Base-by-base conservation (phyloP, 768 basidiomycete species). In the Leccinellum rugosiceps region DNA sequence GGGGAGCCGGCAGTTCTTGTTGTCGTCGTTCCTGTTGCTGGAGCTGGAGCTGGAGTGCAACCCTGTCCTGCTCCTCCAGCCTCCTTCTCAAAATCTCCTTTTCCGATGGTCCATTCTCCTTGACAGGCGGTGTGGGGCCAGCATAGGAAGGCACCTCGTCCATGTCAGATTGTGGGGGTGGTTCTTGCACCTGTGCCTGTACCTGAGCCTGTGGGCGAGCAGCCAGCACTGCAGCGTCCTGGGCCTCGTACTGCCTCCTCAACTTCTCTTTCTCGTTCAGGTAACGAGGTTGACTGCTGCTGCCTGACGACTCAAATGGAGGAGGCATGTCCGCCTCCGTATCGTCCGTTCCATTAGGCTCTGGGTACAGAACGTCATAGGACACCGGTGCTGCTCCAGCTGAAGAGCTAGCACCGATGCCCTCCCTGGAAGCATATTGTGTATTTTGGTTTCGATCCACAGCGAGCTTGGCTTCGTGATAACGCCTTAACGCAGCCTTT, bases 391-490 rank as follows among this genome's bases (percentile, higher is more conserved):
- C 66, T 50, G 47, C 58, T 19, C 63, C 56, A 8, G 50, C 59
- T 13, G 66, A 64, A 6, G 58, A 65, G 48, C 65, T 58, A 21
- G 43, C 49, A 47, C 9, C 55, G 23, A 62, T 61, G 30, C 68
- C 69, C 2, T 70, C 56, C 50, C 56, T 56, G 9, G 64, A 52
- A 15, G 59, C 66, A 25, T 63, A 70, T 53, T 72, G 69, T 4
- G 60, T 67, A 45, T 71, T 69, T 56, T 88, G 86, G 4, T 77
- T 81, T 19, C 83, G 78, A 44, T 83, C 83, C 15, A 90, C 89
- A 6, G 90, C 89, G 48, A 76, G 75, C 67, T 83, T 88, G 0
- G 90, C 90, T 51, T 88, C 83, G 30, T 86, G 78, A 66, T 89
- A 92, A 57, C 84, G 76, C 61, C 68, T 77, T 55, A 91, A 66